These are phyloP conservation scores for Nakazawaea wyomingensis DNA, from an alignment of 805 yeast species.

Conservation along the genomic window DNA sequence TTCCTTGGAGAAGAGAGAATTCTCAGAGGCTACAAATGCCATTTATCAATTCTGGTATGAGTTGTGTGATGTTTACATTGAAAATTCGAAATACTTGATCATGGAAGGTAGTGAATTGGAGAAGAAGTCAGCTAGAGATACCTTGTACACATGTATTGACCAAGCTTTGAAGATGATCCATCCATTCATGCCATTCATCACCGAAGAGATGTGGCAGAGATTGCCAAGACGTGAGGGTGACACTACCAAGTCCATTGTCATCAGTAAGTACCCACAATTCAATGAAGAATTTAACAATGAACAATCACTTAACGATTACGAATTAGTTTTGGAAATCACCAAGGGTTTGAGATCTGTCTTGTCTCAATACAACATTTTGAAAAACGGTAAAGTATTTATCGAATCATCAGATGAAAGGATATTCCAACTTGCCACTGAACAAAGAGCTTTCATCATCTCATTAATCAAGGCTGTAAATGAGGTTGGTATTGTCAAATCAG, in stretches of 20 bases:
- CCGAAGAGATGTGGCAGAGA: constrained; percentile 99
- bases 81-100: constrained; percentile 90
- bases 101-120: constrained; percentile 86
- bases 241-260: constrained; percentile 62
- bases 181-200: constrained; percentile 96
- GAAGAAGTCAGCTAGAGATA: constrained; percentile 86
- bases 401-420: constrained; percentile 53
- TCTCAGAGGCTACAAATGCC: constrained; percentile 79
- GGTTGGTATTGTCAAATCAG: constrained; percentile 55
- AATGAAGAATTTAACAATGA: constrained; percentile 55
- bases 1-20: constrained; percentile 78
- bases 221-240: constrained; percentile 82
- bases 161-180: constrained; percentile 88
- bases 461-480: constrained; percentile 86
- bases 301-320: constrained; percentile 70
- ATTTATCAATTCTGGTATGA: constrained; percentile 95
- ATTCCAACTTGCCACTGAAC: constrained; percentile 53
- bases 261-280: constrained; percentile 74
- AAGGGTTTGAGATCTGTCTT: constrained; percentile 89
- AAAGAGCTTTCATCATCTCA: constrained; percentile 82
- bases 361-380: constrained; percentile 83
- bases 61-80: constrained; percentile 96
- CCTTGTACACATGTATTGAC: constrained; percentile 88
- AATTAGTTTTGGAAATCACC: constrained; percentile 77
- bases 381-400: constrained; percentile 81